Evolutionary conservation across 225 moss, liverwort and hornwort genomes (phyloP).

Genomic region (Rhytidiadelphus loreus): DNA sequence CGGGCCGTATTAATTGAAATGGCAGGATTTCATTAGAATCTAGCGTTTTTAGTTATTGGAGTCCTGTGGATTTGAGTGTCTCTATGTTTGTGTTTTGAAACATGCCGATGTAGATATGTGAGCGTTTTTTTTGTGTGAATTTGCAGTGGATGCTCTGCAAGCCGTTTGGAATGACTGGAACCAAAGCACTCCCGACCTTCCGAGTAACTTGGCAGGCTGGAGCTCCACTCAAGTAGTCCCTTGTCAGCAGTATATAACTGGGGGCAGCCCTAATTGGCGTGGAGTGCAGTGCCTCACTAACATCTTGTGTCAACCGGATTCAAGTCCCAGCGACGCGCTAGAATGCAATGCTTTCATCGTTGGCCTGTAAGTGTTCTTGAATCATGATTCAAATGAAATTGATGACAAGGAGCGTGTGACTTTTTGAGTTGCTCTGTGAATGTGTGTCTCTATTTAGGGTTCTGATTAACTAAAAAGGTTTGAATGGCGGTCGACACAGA

Average conservation of each 20-base stretch:
- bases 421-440: background rate
- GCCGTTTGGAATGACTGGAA: background rate
- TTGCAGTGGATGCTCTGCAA: background rate
- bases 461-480: background rate
- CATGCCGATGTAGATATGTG: background rate
- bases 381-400: background rate
- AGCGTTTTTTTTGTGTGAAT: background rate
- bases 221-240: background rate
- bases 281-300: background rate
- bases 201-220: conserved; percentile 13
- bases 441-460: background rate
- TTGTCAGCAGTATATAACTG: background rate
- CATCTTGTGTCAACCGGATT: background rate
- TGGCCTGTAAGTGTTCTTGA: background rate
- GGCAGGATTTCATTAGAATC: background rate
- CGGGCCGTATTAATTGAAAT: background rate
- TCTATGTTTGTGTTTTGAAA: background rate
- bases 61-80: background rate
- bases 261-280: background rate
- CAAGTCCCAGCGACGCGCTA: fast-evolving
- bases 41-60: background rate
- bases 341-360: background rate
- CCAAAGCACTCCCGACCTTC: background rate
- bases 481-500: background rate
- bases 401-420: background rate